phyloP scores from a whole-genome alignment of 2,329 filamentous ascomycete genomes.

The Phialophora chinensis region DNA sequence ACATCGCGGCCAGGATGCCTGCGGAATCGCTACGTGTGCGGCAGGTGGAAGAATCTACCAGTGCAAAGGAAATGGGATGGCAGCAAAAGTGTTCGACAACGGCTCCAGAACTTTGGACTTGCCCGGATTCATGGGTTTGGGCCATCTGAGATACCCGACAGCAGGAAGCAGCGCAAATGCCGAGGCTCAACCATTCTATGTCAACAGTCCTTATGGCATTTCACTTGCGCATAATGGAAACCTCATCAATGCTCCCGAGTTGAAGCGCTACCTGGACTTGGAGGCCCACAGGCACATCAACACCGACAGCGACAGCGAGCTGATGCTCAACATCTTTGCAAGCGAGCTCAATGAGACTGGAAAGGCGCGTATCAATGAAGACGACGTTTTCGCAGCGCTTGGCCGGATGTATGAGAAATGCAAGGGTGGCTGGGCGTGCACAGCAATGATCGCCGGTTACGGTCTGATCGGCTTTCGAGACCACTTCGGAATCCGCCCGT shows the following conservation, averaged over 20 bases:
- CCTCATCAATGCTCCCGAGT: constrained; percentile 76
- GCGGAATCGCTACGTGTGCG: constrained; percentile 78
- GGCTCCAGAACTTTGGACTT: constrained; percentile 75
- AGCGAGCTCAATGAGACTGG: constrained; percentile 79
- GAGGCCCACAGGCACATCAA: constrained; percentile 87
- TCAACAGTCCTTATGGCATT: constrained; percentile 84
- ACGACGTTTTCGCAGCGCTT: constrained; percentile 76
- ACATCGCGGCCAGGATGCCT: constrained; percentile 85
- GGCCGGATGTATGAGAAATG: constrained; percentile 74
- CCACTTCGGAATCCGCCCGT: constrained; percentile 79
- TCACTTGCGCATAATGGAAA: constrained; percentile 87
- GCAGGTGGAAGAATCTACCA: constrained; percentile 81
- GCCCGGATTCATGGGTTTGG: constrained; percentile 84
- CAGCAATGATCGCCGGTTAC: constrained; percentile 81
- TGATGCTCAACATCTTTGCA: constrained; percentile 88
- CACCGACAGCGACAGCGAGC: constrained; percentile 84
- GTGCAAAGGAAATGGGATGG: constrained; percentile 90
- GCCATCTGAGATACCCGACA: constrained; percentile 87
- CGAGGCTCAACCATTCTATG: constrained; percentile 91
- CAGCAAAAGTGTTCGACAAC: constrained; percentile 81
- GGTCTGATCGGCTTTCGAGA: constrained; percentile 82
- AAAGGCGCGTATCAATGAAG: constrained; percentile 78
- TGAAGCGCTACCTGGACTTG: constrained; percentile 74
- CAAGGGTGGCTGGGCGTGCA: constrained; percentile 78
- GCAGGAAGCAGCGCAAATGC: constrained; percentile 82